Evolutionary conservation across 108 stramenopile genomes (phyloP).

Genomic region (Skeletonema menzelii): DNA sequence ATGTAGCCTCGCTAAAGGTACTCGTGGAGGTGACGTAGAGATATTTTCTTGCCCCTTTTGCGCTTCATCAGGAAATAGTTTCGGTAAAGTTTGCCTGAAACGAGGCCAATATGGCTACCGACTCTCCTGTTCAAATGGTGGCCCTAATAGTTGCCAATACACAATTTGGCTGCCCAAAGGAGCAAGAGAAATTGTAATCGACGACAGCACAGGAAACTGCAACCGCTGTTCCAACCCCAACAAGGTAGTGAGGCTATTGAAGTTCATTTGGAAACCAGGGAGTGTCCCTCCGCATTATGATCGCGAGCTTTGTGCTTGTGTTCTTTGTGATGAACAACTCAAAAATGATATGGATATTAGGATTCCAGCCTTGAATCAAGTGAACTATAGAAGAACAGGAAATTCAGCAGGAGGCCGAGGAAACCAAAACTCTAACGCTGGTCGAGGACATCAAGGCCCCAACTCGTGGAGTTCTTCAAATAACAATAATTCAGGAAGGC

Average conservation of each 20-base stretch:
- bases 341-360: constrained; percentile 65
- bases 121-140: constrained; percentile 70
- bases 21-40: constrained; percentile 64
- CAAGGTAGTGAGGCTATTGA: constrained; percentile 57
- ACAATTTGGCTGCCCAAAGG: constrained; percentile 72
- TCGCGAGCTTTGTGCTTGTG: constrained; percentile 55
- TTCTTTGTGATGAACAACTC: constrained; percentile 76
- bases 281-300: constrained; percentile 84
- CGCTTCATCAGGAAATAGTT: constrained; percentile 6
- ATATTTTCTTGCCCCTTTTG: constrained; percentile 86
- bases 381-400: constrained; percentile 38
- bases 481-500: constrained; percentile 2
- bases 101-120: constrained; percentile 59
- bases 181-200: constrained; percentile 54
- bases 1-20: constrained; percentile 70
- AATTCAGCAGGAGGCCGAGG: constrained; percentile 13
- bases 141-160: constrained; percentile 57
- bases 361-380: constrained; percentile 68
- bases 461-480: neutral
- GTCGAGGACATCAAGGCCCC: neutral
- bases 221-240: constrained; percentile 48
- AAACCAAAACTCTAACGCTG: neutral
- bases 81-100: constrained; percentile 56
- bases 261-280: constrained; percentile 76
- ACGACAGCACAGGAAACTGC: constrained; percentile 43